Conservation (phyloP, 345 rosid genomes). For the Ceriops decandra region DNA sequence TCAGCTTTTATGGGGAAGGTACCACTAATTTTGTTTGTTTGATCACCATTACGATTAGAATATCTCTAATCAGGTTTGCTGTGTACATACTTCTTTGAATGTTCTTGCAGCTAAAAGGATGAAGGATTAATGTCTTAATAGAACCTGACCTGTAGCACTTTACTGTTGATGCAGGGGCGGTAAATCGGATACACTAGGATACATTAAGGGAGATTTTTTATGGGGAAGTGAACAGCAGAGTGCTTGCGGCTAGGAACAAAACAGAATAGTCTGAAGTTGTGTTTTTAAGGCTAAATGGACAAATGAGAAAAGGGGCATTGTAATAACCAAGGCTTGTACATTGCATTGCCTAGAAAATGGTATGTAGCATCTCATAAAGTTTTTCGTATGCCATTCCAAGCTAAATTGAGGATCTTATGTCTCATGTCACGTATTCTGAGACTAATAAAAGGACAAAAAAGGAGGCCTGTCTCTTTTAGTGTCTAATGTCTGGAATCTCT, state of each 20-base stretch:
- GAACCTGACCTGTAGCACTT: background rate
- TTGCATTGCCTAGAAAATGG: too few species aligned
- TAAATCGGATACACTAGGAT: background rate
- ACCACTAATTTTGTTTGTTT: background rate
- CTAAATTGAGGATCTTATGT: too few species aligned
- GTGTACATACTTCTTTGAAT: background rate
- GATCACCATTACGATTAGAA: background rate
- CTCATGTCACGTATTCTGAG: too few species aligned
- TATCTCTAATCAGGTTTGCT: background rate
- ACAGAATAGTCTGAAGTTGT: background rate
- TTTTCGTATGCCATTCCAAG: too few species aligned
- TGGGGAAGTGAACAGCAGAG: background rate
- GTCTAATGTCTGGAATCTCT: slow-evolving; percentile 5
- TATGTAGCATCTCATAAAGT: too few species aligned
- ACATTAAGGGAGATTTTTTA: too few species aligned
- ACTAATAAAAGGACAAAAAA: too few species aligned
- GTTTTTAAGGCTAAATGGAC: background rate
- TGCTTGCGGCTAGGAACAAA: background rate
- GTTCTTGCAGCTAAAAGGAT: background rate
- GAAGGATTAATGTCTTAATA: background rate
- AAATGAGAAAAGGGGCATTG: too few species aligned
- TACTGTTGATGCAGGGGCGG: background rate
- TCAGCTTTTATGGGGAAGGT: slow-evolving; percentile 96
- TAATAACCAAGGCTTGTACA: too few species aligned
- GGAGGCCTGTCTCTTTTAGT: background rate